phyloP scores from a whole-genome alignment of 2,329 filamentous ascomycete genomes.

The Cladosporium cucumerinum region DNA sequence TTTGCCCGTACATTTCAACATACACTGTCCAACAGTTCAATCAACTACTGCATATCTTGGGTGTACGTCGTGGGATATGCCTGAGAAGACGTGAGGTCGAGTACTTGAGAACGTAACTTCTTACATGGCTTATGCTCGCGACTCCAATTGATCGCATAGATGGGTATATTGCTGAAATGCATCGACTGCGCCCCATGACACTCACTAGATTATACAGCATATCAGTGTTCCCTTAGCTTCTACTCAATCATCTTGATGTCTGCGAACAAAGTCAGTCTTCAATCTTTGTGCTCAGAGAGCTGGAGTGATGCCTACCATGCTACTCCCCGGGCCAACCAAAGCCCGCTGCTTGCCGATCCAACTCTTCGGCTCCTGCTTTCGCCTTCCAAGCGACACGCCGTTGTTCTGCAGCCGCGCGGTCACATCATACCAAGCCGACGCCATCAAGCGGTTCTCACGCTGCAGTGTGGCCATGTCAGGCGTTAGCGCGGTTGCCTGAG shows the following conservation, averaged over 20 bases:
- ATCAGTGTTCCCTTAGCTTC: background rate
- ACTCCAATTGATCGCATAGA: background rate
- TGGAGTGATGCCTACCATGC: slow-evolving; percentile 9
- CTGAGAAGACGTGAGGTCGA: background rate
- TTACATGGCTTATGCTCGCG: background rate
- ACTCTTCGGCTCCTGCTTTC: slow-evolving; percentile 71
- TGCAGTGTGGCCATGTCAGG: slow-evolving; percentile 64
- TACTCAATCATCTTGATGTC: background rate
- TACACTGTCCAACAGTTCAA: background rate
- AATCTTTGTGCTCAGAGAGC: background rate
- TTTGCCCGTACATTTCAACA: background rate
- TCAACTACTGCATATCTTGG: background rate
- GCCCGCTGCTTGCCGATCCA: slow-evolving; percentile 79
- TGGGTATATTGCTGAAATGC: slow-evolving; percentile 9
- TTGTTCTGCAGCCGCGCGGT: slow-evolving; percentile 76
- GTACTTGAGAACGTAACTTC: background rate
- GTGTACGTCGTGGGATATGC: background rate
- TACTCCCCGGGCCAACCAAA: slow-evolving; percentile 35
- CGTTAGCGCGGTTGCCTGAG: slow-evolving; percentile 20
- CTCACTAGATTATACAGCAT: background rate
- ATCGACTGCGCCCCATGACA: background rate
- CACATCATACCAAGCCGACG: slow-evolving; percentile 84
- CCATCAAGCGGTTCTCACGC: slow-evolving; percentile 73
- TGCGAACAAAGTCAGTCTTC: slow-evolving; percentile 1
- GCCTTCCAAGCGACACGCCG: slow-evolving; percentile 71